Evolutionary conservation across 345 rosid genomes (phyloP), one percentile per base, ranked within the genome.

Genomic region (Odontarrhena argentea): DNA sequence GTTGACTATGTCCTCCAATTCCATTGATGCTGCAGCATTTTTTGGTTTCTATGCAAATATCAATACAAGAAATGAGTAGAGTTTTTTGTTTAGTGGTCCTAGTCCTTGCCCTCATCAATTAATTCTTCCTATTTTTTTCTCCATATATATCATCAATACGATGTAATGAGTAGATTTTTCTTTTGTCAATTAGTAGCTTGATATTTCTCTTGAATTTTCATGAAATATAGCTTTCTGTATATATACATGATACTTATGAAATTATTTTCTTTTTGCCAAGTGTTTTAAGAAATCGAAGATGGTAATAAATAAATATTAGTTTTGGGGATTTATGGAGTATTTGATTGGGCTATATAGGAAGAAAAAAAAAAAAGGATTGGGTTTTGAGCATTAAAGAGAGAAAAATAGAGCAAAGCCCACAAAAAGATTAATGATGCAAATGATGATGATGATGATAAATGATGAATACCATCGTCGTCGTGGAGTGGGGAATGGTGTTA

Each of bases 1-100:
- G 82, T 85, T 85, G 88, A 85, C 86, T 78, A 81, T 37, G 30
- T 60, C 60, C 58, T 68, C 68, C 64, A 37, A 36, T 60, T 56
- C 62, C 67, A 62, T 65, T 41, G 44, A 67, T 67, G 38, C 37
- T 67, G 38, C 37, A 52, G 47, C 72, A 47, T 55, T 18, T 61
- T 76, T 26, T 22, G 49, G 63, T 67, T 81, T 60, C 67, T 44
- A 59, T 55, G 67, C 49, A 56, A 36, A 47, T 76, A 65, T 76
- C 67, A 43, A 70, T 46, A 74, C 77, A 67, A 28, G 67, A 74
- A 63, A 78, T 61, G 69, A 68, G 77, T 69, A 73, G 37, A 65
- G 7, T 4, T 37, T 67, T 69, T 59, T 18, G 22, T 18, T 30
- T 69, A 54, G 78, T 79, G 71, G 81, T 76, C 76, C 76, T 51